Evolutionary conservation across 768 basidiomycete genomes (phyloP), one percentile per base, ranked within the genome.

Genomic region (Tylopilus intermedius): DNA sequence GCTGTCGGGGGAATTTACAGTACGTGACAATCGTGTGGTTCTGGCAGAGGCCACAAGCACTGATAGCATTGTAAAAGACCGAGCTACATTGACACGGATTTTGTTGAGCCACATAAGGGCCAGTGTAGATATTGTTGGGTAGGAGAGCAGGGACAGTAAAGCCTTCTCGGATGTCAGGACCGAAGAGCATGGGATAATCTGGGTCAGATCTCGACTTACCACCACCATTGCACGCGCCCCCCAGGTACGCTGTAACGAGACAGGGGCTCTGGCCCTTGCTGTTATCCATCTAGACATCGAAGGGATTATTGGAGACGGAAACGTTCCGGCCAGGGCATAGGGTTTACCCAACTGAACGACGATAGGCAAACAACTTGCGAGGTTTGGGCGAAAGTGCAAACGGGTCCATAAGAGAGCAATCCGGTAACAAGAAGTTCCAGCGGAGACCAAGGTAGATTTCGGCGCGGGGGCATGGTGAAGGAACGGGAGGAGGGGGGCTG

Each of bases 31-130:
- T 72, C 2, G 65, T 67, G 18, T 68, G 64, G 30, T 72, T 72
- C 62, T 84, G 82, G 61, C 82, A 84, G 32, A 72, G 62, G 15
- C 73, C 78, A 63, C 82, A 84, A 15, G 82, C 82, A 53, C 76
- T 78, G 55, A 83, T 69, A 22, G 80, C 54, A 13, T 75, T 77
- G 58, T 83, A 84, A 1, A 74, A 72, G 24, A 82, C 76, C 6
- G 79, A 75, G 60, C 72, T 83, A 58, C 83, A 84, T 58, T 76
- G 72, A 57, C 82, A 83, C 5, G 61, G 33, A 44, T 71, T 65
- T 51, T 51, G 14, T 24, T 63, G 30, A 40, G 47, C 30, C 13
- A 15, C 44, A 54, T 64, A 67, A 65, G 81, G 60, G 62, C 69
- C 56, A 51, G 57, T 51, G 65, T 65, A 66, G 39, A 59, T 55